A percentile compares a stretch with the other conserved stretches of the same genome.
phyloP scores from a whole-genome alignment of 2,329 filamentous ascomycete species.

The Talaromyces sp. region DNA sequence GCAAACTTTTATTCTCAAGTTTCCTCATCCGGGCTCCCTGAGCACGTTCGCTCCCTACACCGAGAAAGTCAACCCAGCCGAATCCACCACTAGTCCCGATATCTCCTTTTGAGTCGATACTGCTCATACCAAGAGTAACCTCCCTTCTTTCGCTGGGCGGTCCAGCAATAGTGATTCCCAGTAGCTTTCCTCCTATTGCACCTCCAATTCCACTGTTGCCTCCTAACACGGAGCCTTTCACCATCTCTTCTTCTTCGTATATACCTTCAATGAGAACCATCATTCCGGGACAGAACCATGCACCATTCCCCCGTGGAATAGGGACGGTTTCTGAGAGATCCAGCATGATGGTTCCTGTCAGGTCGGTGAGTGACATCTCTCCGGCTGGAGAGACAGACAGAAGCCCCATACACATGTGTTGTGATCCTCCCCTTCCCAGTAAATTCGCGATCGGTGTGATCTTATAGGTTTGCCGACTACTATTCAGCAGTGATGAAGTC shows the following conservation, averaged over 20 bases:
- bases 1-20: constrained; percentile 67
- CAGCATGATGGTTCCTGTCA: constrained; percentile 81
- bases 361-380: constrained; percentile 74
- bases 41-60: constrained; percentile 82
- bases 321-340: constrained; percentile 76
- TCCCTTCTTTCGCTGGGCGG: constrained; percentile 85
- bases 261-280: constrained; percentile 89
- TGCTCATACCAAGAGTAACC: constrained; percentile 69
- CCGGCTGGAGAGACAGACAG: constrained; percentile 77
- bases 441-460: constrained; percentile 79
- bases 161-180: constrained; percentile 85
- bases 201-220: constrained; percentile 80
- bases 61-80: constrained; percentile 96
- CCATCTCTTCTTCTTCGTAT: constrained; percentile 88
- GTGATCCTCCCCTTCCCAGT: constrained; percentile 73
- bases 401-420: constrained; percentile 82
- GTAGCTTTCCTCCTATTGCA: constrained; percentile 85
- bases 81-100: constrained; percentile 68
- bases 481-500: constrained; percentile 68
- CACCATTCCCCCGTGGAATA: constrained; percentile 71
- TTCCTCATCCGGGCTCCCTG: constrained; percentile 77
- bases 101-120: constrained; percentile 36
- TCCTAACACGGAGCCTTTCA: constrained; percentile 63
- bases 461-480: constrained; percentile 63
- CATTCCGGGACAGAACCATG: constrained; percentile 95